Base-by-base conservation (phyloP, 129 eudicot genomes). In the Smallanthus sonchifolius region DNA sequence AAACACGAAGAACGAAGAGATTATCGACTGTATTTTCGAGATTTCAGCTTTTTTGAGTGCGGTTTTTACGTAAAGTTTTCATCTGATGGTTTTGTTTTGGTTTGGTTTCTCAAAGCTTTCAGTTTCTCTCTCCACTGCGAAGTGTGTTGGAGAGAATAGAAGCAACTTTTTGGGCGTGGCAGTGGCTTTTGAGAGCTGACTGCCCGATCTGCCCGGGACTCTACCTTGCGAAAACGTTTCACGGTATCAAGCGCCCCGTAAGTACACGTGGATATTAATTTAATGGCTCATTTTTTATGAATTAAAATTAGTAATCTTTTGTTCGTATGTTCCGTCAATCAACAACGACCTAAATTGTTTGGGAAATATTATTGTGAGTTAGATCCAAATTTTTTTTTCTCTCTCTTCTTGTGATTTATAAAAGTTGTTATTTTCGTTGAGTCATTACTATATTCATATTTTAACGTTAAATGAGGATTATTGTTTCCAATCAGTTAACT, bases 211-310 rank as follows among this genome's bases (percentile, higher is more conserved):
- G 66, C 42, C 66, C 66, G 42, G 4, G 17, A 60, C 38, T 34
- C 38, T 34, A 19, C 7, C 4, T 16, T 1, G 59, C 17, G 8
- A 35, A 60, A 60, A 60, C 66, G 66, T 6, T 60, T 57, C n/a
- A 57, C 38, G 65, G 65, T 57, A 28, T 57, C 65, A 60, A 60
- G 40, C 66, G 66, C 66, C 66, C 66, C 66, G 19, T 60, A 30
- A 60, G 66, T 60, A 60, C 66, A 60, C 42, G 66, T 60, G 66
- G n/a, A 60, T 60, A 60, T 60, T 60, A 13, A 1, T 60, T 60
- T 30, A 57, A 28, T 57, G 10, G 2, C 37, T 10, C 16, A 9
- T 57, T 10, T 28, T 57, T 57, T 57, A n/a, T 49, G 5, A 49
- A 49, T 49, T 49, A 6, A 49, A 47, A 13, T 47, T 15, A 3